Evolutionary conservation across 495 filamentous ascomycete species (phyloP).

Genomic region (Gamarada debralockiae): DNA sequence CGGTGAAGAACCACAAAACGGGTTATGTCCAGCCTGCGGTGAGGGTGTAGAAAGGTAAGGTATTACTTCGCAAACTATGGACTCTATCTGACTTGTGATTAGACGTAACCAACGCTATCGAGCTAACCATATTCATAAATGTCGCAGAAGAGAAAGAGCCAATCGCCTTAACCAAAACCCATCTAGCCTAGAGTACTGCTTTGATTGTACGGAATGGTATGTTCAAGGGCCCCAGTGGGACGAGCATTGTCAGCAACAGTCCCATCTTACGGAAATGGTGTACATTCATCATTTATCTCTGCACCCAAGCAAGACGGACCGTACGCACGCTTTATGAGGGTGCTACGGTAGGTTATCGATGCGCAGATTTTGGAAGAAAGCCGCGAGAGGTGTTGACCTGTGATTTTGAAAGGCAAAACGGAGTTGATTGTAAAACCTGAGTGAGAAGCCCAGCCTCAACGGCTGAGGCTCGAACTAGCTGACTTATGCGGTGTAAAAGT

Average conservation of each 20-base stretch:
- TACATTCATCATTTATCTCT: too few relatives aligned
- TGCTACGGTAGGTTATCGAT: too few relatives aligned
- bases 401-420: too few relatives aligned
- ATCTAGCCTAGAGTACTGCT: neutral
- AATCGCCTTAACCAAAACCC: neutral
- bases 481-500: too few relatives aligned
- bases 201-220: neutral
- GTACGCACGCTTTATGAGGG: too few relatives aligned
- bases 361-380: too few relatives aligned
- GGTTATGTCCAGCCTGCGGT: neutral
- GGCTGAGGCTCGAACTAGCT: too few relatives aligned
- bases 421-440: too few relatives aligned
- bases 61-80: neutral
- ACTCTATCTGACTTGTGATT: neutral
- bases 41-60: neutral
- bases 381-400: too few relatives aligned
- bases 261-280: neutral
- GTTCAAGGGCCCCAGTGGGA: neutral
- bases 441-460: too few relatives aligned
- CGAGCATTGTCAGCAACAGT: neutral
- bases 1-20: neutral
- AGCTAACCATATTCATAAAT: neutral
- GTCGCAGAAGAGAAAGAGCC: neutral
- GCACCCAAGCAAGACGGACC: too few relatives aligned
- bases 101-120: neutral